phyloP scores from a whole-genome alignment of 2,329 filamentous ascomycete species.

The Diaporthe nobilis region DNA sequence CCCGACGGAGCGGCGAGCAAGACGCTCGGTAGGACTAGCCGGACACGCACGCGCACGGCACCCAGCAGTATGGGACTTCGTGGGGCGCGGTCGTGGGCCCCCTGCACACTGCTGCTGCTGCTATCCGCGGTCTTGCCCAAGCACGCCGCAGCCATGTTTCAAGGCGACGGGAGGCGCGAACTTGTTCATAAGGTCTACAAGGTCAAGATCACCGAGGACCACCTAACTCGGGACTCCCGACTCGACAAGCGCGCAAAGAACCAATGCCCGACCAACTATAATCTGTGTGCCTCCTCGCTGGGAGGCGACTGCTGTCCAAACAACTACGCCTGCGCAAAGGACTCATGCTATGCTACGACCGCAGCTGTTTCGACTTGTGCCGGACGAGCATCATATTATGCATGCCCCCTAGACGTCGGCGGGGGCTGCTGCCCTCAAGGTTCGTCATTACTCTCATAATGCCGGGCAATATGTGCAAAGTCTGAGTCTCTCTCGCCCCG shows the following conservation, averaged over 20 bases:
- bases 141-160: slow-evolving; percentile 46
- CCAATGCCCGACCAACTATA: slow-evolving; percentile 45
- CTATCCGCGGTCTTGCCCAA: slow-evolving; percentile 45
- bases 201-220: slow-evolving; percentile 43
- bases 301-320: slow-evolving; percentile 64
- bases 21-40: not conserved
- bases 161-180: slow-evolving; percentile 44
- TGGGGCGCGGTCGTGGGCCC: slow-evolving; percentile 46
- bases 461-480: not conserved
- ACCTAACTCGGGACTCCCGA: slow-evolving; percentile 18
- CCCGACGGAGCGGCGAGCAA: slow-evolving; percentile 1
- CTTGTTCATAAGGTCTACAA: slow-evolving; percentile 47
- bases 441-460: slow-evolving; percentile 33
- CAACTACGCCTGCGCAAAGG: slow-evolving; percentile 62
- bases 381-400: slow-evolving; percentile 54
- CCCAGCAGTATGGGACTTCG: slow-evolving; percentile 34
- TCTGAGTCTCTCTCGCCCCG: no score
- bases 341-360: slow-evolving; percentile 63
- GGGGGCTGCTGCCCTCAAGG: slow-evolving; percentile 52
- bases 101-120: slow-evolving; percentile 45
- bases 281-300: slow-evolving; percentile 55
- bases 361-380: slow-evolving; percentile 57
- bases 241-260: slow-evolving; percentile 37
- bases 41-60: slow-evolving; percentile 22
- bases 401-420: slow-evolving; percentile 56